Conservation (phyloP, 1,284 basidiomycete species). For the Golubevia pallescens region DNA sequence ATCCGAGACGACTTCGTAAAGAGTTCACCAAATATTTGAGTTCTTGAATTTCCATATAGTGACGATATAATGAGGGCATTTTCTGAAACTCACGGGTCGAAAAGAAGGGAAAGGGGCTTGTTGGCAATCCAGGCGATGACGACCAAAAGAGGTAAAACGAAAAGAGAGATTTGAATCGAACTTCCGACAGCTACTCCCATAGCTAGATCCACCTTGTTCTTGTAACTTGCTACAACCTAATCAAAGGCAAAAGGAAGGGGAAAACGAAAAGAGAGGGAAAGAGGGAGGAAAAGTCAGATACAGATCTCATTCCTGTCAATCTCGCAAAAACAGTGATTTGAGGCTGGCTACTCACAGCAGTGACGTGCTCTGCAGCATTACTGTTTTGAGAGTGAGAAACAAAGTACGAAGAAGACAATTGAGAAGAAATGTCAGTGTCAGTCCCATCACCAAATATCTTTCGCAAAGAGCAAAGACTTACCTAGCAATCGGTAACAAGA, state of each 20-base stretch:
- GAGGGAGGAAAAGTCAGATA: background rate
- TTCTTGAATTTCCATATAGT: too few relatives aligned
- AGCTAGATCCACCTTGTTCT: conserved; percentile 51
- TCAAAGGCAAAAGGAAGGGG: background rate
- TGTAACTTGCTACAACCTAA: conserved; percentile 10
- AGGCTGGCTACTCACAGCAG: too few relatives aligned
- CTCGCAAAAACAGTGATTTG: conserved; percentile 29
- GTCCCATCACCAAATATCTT: too few relatives aligned
- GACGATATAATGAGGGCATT: background rate
- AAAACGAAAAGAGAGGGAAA: background rate
- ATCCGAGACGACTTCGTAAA: too few relatives aligned
- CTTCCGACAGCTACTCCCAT: conserved; percentile 46
- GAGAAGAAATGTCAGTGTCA: too few relatives aligned
- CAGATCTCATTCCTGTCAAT: too few relatives aligned
- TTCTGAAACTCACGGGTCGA: conserved; percentile 20
- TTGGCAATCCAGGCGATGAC: conserved; percentile 47
- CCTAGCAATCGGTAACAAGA: too few relatives aligned
- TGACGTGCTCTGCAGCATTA: conserved; percentile 47
- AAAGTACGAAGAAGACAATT: background rate
- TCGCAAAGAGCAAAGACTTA: too few relatives aligned
- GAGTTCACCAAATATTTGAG: too few relatives aligned
- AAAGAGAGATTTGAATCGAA: conserved; percentile 50
- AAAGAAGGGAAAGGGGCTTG: conserved; percentile 41
- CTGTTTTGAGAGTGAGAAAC: background rate
- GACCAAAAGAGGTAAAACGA: conserved; percentile 49